A percentile compares a stretch with the other conserved stretches of the same genome.
Evolutionary conservation across 768 basidiomycete species (phyloP).

Genomic region (Mycena rebaudengoi): DNA sequence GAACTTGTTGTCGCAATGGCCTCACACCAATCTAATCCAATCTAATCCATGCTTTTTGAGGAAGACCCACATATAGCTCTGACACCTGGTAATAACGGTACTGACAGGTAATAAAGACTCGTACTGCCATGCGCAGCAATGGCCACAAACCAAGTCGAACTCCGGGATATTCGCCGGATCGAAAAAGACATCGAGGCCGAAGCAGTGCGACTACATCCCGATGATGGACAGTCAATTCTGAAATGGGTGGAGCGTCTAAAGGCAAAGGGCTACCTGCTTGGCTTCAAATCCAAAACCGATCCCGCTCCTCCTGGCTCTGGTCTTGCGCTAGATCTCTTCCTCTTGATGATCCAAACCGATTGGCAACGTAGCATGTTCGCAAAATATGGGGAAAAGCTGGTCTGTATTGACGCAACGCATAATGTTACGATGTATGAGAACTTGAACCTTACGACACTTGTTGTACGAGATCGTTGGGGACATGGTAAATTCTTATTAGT

Average conservation of each 20-base stretch:
- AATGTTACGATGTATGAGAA: slow-evolving; percentile 9
- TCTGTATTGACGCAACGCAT: slow-evolving; percentile 16
- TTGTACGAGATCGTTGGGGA: background rate
- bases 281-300: slow-evolving; percentile 8
- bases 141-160: too few species aligned
- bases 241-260: background rate
- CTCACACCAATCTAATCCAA: too few species aligned
- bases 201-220: background rate
- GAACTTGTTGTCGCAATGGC: too few species aligned
- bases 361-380: slow-evolving; percentile 6
- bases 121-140: too few species aligned
- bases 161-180: too few species aligned
- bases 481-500: background rate
- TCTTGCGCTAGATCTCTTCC: background rate
- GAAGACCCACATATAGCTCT: too few species aligned
- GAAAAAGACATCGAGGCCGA: too few species aligned
- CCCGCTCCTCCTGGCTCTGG: background rate
- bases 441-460: background rate
- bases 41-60: too few species aligned
- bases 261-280: background rate
- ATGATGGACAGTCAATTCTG: slow-evolving; percentile 1
- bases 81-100: too few species aligned
- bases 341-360: slow-evolving; percentile 14
- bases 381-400: background rate
- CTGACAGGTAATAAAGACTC: too few species aligned